phyloP scores from a whole-genome alignment of 1,139 yeast species.

The Yamadazyma blattariae region DNA sequence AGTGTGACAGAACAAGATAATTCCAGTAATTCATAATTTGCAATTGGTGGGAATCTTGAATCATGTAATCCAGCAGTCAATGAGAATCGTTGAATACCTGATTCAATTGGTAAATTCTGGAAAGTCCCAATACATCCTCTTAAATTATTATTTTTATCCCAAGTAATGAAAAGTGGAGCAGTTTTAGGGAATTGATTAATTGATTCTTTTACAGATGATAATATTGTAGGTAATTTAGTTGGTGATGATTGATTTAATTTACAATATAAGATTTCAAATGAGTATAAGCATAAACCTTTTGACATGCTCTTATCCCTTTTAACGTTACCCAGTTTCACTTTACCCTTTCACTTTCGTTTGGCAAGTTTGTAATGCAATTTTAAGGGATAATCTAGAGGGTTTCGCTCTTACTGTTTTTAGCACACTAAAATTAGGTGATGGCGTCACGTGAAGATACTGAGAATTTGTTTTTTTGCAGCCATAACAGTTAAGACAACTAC shows the following conservation, averaged over 20 bases:
- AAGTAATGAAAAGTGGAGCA: constrained; percentile 77
- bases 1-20: constrained; percentile 58
- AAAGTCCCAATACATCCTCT: constrained; percentile 97
- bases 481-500: no score
- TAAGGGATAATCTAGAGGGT: no score
- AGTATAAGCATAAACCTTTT: constrained; percentile 36
- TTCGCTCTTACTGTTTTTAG: no score
- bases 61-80: constrained; percentile 72
- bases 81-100: constrained; percentile 64
- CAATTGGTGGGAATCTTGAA: constrained; percentile 71
- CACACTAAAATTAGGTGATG: no score
- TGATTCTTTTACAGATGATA: constrained; percentile 16
- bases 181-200: constrained; percentile 39
- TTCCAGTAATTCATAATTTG: constrained; percentile 46
- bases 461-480: no score
- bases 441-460: no score
- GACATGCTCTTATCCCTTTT: constrained; percentile 18
- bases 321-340: no score
- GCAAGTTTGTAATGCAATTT: no score
- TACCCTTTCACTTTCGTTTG: no score
- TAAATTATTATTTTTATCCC: constrained; percentile 60
- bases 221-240: constrained; percentile 17
- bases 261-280: constrained; percentile 34
- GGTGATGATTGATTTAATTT: constrained; percentile 18
- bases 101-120: constrained; percentile 35